A percentile compares a stretch with the other conserved stretches of the same genome.
Evolutionary conservation across 805 yeast genomes (phyloP).

Genomic region (Kluyveromyces nonfermentans): DNA sequence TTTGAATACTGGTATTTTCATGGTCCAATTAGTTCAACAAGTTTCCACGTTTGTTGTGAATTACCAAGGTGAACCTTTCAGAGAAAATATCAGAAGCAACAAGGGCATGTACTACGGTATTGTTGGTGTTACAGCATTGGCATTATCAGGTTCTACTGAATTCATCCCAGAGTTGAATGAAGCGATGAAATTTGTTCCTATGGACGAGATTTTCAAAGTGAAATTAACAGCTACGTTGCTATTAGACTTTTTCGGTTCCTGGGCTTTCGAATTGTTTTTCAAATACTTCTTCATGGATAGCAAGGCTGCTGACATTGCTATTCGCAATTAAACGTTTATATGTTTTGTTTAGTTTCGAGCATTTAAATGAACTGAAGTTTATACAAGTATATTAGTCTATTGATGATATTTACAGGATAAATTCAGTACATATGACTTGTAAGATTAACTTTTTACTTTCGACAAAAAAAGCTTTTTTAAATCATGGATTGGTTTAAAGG

Average conservation of each 20-base stretch:
- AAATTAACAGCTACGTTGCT: slow-evolving; percentile 67
- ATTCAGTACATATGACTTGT: too few relatives aligned
- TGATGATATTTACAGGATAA: not conserved
- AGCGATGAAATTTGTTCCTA: slow-evolving; percentile 84
- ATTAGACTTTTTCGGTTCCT: slow-evolving; percentile 67
- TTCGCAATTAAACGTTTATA: slow-evolving; percentile 15
- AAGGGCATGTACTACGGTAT: slow-evolving; percentile 96
- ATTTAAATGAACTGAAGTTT: not conserved
- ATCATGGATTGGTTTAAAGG: slow-evolving; percentile 11
- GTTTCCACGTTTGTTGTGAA: slow-evolving; percentile 96
- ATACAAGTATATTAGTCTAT: not conserved
- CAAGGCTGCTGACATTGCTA: slow-evolving; percentile 85
- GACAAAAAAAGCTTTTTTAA: not conserved
- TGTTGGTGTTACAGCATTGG: slow-evolving; percentile 80
- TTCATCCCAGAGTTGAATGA: slow-evolving; percentile 90
- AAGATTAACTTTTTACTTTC: not conserved
- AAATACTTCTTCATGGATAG: slow-evolving; percentile 84
- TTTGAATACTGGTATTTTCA: slow-evolving; percentile 91
- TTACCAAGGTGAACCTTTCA: slow-evolving; percentile 94
- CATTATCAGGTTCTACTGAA: slow-evolving; percentile 88
- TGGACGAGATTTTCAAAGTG: slow-evolving; percentile 62
- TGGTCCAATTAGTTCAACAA: slow-evolving; percentile 90
- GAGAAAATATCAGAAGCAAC: slow-evolving; percentile 82
- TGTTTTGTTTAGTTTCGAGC: not conserved
- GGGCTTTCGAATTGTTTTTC: slow-evolving; percentile 69